phyloP scores from a whole-genome alignment of 2,329 filamentous ascomycete genomes.

The Aspergillus brunneoviolaceus region DNA sequence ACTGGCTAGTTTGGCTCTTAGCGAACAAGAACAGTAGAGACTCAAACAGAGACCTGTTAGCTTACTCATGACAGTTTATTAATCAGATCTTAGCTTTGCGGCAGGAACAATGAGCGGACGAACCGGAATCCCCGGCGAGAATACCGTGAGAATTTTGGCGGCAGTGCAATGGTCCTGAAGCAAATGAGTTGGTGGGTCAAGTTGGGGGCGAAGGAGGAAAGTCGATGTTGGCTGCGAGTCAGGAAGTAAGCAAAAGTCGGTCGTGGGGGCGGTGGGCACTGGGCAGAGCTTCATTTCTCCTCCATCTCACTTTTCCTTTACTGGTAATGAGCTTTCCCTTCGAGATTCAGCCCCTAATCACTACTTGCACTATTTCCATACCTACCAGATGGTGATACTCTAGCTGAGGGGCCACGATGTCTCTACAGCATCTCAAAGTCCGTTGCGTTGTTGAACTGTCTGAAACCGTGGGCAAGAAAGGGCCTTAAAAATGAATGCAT shows the following conservation, averaged over 20 bases:
- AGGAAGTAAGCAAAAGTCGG: not conserved
- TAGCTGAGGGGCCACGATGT: not conserved
- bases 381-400: not conserved
- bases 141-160: not conserved
- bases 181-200: not conserved
- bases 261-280: not conserved
- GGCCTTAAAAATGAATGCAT: not conserved
- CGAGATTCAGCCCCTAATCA: not conserved
- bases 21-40: not conserved
- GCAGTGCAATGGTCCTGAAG: not conserved
- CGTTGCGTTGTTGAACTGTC: not conserved
- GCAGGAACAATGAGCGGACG: not conserved
- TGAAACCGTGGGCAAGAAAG: not conserved
- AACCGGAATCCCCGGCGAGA: not conserved
- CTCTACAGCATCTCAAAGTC: not conserved
- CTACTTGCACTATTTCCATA: not conserved
- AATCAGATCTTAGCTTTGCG: not conserved
- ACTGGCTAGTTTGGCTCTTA: no score
- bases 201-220: not conserved
- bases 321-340: not conserved
- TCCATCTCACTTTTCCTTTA: not conserved
- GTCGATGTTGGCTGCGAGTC: not conserved
- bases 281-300: not conserved
- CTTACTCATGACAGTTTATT: not conserved
- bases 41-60: not conserved